Base-by-base conservation (phyloP, 140 eudicot species). In the Ambrosia hybrid region DNA sequence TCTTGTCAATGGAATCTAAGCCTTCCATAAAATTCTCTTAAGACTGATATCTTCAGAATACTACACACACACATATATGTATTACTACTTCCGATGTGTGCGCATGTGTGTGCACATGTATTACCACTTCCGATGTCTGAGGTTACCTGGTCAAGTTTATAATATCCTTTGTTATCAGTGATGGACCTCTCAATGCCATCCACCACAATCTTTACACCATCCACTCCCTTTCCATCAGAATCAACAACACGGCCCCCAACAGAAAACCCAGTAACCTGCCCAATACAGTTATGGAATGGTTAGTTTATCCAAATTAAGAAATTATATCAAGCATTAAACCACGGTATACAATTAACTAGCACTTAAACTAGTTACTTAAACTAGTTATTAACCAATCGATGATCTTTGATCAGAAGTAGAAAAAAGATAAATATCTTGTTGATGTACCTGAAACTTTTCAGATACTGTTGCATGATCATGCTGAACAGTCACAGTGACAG, bases 171-270 rank as follows among this genome's bases (percentile, higher is more conserved):
- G 81, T 80, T 86, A 79, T 88, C 97, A 62, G 99, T 90, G 70
- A 85, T 51, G 57, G 95, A 86, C 86, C 92, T 90, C 78, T 88
- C 96, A 37, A 84, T 73, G 30, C 99, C 99, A 88, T 90, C 95
- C 45, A 94, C 96, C 65, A 90, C 46, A 84, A 94, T 62, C 70
- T 71, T 79, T 17, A 86, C 99, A 81, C 88, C 90, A 79, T 80
- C 90, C 41, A 94, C 96, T 70, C 99, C 99, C 59, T 45, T 72
- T 41, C 91, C 91, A 81, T 75, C 79, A 71, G 88, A 82, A 90
- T 86, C 97, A 80, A 94, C 85, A 17, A 94, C 97, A 79, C 97
- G 97, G 36, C 99, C 97, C 64, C 99, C 99, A 71, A 94, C 95
- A 57, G 99, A 94, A 82, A 94, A 94, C 17, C 99, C 99, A 75